A percentile compares a stretch with the other conserved stretches of the same genome.
phyloP scores from a whole-genome alignment of 805 yeast species.

The Ogataea philodendri region DNA sequence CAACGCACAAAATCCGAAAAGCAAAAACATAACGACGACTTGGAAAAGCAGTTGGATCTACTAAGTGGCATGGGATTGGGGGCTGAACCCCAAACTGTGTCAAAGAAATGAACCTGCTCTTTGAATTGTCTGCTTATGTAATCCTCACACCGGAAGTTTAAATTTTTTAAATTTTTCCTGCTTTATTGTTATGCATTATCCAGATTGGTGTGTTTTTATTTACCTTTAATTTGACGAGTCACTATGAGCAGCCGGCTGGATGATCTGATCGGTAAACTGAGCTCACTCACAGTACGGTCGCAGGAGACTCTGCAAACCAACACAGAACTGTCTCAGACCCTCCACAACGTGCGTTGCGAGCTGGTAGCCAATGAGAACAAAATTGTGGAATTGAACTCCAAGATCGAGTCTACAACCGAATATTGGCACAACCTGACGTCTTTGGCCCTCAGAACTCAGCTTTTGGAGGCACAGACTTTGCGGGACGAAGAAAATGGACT shows the following conservation, averaged over 20 bases:
- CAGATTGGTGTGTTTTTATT: conserved; percentile 12
- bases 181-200: conserved; percentile 11
- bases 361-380: conserved; percentile 22
- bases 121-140: conserved; percentile 1
- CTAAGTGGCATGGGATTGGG: conserved; percentile 39
- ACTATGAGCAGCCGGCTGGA: conserved; percentile 12
- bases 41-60: conserved; percentile 46
- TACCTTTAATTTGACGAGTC: conserved; percentile 13
- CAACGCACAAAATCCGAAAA: conserved; percentile 24
- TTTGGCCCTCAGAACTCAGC: conserved; percentile 33
- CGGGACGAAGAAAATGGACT: conserved; percentile 35
- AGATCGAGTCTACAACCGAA: conserved; percentile 28
- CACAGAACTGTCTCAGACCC: conserved; percentile 14
- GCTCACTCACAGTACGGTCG: conserved; percentile 18
- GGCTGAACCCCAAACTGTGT: too few species aligned
- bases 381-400: conserved; percentile 25
- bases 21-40: conserved; percentile 37
- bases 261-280: conserved; percentile 18
- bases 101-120: too few species aligned
- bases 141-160: too few species aligned
- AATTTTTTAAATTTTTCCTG: conserved; percentile 2
- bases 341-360: conserved; percentile 20
- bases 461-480: conserved; percentile 34
- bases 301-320: conserved; percentile 17
- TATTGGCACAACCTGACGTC: conserved; percentile 34